Base-by-base conservation (phyloP, 2,329 filamentous ascomycete genomes). In the Sporothrix luriei region DNA sequence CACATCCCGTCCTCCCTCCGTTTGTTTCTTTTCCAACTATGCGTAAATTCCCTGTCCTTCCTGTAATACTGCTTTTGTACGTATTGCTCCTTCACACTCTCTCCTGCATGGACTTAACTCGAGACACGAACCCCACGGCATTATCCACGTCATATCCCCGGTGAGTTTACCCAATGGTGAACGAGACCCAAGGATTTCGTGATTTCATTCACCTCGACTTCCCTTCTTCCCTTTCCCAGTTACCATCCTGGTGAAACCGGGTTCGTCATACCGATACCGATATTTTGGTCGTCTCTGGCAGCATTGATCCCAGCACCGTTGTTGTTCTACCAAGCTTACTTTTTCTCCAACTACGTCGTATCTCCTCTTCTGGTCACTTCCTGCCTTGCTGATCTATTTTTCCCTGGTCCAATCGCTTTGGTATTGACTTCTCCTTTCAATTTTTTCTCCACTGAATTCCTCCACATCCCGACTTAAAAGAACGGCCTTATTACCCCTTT, bases 211-310 rank as follows among this genome's bases (percentile, higher is more conserved):
- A 6, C 46, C 52, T 62, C 33, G 3, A 26, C 21, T 29, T 19
- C 21, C 19, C 14, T 49, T 72, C 72, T 67, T 66, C 72, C 69
- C 72, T 73, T 73, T 68, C 62, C 72, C 69, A 71, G 54, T 69
- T 70, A 67, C 66, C 65, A 67, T 51, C 65, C 73, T 69, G 62
- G 69, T 72, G 68, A 71, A 70, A 69, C 73, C 72, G 70, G 66
- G 68, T 72, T 73, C 71, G 69, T 72, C 70, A 73, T 71, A 49
- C 69, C 70, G 64, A 40, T 33, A 33, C 33, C 33, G 40, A 43
- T 43, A 14, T 43, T 14, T 16, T 16, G 40, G 40, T 62, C 49
- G 24, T 11, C 7, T 9, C 38, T 24, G n/a, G n/a, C 55, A 61
- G 14, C 16, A n/a, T 43, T 43, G 11, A 38, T 43, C 55, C 13